These are phyloP conservation scores for Hypholoma sublateritium DNA, from an alignment of 768 basidiomycete genomes.

Conservation along the genomic window DNA sequence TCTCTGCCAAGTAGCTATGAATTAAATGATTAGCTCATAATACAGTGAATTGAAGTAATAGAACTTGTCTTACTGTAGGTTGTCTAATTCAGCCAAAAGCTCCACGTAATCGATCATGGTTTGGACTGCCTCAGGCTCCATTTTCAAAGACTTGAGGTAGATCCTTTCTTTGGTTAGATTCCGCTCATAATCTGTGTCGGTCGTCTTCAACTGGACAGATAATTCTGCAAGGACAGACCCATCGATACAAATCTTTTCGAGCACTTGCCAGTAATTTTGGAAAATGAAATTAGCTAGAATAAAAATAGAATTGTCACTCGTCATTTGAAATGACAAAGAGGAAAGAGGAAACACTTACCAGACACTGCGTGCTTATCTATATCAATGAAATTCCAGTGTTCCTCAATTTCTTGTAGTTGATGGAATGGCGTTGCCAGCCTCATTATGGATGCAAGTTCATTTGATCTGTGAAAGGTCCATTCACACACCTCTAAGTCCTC, in stretches of 20 bases:
- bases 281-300: constrained; percentile 7
- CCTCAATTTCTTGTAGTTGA: constrained; percentile 6
- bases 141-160: not conserved
- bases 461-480: constrained; percentile 25
- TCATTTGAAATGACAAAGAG: too few species aligned
- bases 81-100: not conserved
- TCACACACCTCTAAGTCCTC: constrained; percentile 31
- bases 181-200: not conserved
- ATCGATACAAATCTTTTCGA: constrained; percentile 1
- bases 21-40: too few species aligned
- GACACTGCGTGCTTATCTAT: constrained; percentile 7
- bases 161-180: not conserved
- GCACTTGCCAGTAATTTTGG: constrained; percentile 7
- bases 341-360: too few species aligned
- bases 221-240: not conserved
- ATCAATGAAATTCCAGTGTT: constrained; percentile 8
- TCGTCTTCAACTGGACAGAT: not conserved
- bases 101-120: not conserved
- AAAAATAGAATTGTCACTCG: not conserved
- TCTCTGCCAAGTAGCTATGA: too few species aligned
- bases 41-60: too few species aligned
- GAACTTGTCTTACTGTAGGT: not conserved
- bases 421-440: constrained; percentile 7
- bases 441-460: constrained; percentile 19
- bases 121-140: not conserved